Base-by-base conservation (phyloP, 2,329 filamentous ascomycete genomes). In the Cladophialophora bantiana region DNA sequence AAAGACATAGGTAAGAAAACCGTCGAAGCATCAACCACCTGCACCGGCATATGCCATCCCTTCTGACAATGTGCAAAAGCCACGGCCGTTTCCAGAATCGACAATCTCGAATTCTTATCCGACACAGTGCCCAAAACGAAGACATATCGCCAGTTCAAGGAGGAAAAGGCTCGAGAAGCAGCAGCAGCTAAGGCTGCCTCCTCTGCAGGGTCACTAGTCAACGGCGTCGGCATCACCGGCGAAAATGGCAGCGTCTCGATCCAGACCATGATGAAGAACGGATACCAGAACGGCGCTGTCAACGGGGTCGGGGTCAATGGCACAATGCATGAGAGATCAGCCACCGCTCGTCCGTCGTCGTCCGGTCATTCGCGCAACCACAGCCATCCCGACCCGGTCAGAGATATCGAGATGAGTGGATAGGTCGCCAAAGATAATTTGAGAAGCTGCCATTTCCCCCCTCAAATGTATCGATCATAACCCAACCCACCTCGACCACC, bases 31-130 rank as follows among this genome's bases (percentile, higher is more conserved):
- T 10, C 18, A 0, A 7, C 10, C 40, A n/a, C 4, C 4, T 18
- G 10, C 40, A 42, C 40, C 13, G 4, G 40, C 40, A 9, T n/a
- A 26, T 26, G 26, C 50, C 9, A 57, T 31, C 18, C 54, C 48
- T 20, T 12, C n/a, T 32, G n/a, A 42, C 59, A 7, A 42, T 10
- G 35, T 56, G 9, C 38, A 31, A 32, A 74, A 93, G 93, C 94
- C 72, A 91, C 88, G 74, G 94, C 95, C 34, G 90, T 98, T 63
- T 87, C 91, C 7, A 90, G 93, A 76, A 89, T 93, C 69, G 95
- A 98, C 78, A 96, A 96, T 77, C 89, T 99, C 59, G 94, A 99
- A 78, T 99, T 99, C 76, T 87, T 99, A 13, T 86, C 91, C 69
- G 95, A 99, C 78, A 88, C 96, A 32, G 91, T 97, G 42, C 95